Conservation (phyloP, 2,329 filamentous ascomycete genomes). For the Scedosporium apiospermum region DNA sequence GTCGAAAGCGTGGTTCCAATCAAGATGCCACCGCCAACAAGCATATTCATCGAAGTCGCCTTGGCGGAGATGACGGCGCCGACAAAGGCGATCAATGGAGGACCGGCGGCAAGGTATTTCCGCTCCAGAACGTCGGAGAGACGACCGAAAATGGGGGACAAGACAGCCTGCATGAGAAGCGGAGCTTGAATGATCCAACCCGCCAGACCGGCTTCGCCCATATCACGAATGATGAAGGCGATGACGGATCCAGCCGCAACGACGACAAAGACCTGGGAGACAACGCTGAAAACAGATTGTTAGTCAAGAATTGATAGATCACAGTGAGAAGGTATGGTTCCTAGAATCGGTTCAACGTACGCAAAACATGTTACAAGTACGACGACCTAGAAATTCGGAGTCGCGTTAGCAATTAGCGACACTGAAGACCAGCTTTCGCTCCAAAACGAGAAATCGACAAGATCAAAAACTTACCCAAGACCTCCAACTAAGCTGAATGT, state of each 20-base stretch:
- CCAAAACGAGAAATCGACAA: not conserved
- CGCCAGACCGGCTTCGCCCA: slow-evolving; percentile 37
- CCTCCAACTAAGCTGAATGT: slow-evolving; percentile 42
- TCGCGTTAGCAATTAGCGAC: too few species aligned
- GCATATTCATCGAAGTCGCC: slow-evolving; percentile 43
- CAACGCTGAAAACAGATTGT: slow-evolving; percentile 23
- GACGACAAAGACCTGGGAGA: slow-evolving; percentile 46
- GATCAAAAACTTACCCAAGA: slow-evolving; percentile 29
- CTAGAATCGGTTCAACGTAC: slow-evolving; percentile 16
- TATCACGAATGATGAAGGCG: slow-evolving; percentile 44
- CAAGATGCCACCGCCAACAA: slow-evolving; percentile 48
- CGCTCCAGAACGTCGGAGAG: slow-evolving; percentile 47
- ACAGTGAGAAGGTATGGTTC: not conserved
- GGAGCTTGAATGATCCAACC: slow-evolving; percentile 48
- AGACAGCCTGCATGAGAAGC: slow-evolving; percentile 45
- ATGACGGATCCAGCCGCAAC: slow-evolving; percentile 46
- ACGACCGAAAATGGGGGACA: slow-evolving; percentile 45
- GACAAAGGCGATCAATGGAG: slow-evolving; percentile 42
- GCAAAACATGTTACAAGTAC: slow-evolving; percentile 38
- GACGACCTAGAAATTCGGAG: slow-evolving; percentile 14
- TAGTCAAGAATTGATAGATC: not conserved
- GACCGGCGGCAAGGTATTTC: slow-evolving; percentile 41
- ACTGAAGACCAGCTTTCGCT: not conserved
- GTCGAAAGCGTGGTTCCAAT: slow-evolving; percentile 44
- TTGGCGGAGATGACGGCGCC: slow-evolving; percentile 45